Percentiles rank a stretch among this genome's conserved stretches.
Evolutionary conservation across 768 basidiomycete genomes (phyloP).

Genomic region (Leucosporidium yakuticum): DNA sequence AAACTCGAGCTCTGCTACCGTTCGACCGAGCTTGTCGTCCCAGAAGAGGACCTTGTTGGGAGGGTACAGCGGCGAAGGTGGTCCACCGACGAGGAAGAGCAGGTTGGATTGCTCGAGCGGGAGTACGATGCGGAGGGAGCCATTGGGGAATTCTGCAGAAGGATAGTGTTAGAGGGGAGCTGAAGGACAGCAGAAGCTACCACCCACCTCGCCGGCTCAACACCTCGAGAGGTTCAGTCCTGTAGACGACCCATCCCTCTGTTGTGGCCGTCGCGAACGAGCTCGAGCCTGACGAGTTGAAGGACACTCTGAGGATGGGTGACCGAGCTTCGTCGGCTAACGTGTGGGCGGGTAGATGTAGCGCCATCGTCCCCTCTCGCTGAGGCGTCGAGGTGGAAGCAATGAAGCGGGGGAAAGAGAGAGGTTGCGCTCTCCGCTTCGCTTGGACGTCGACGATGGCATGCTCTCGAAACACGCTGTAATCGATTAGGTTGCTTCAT

Average conservation of each 20-base stretch:
- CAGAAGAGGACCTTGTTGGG: conserved; percentile 87
- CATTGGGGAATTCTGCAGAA: conserved; percentile 25
- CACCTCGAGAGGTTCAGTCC: conserved; percentile 10
- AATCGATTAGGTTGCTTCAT: no score
- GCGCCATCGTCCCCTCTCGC: neutral
- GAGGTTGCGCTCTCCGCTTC: no score
- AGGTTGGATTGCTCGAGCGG: conserved; percentile 76
- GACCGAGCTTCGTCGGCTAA: conserved; percentile 14
- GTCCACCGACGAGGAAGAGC: conserved; percentile 79
- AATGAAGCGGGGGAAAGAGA: no score
- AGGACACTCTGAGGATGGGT: conserved; percentile 7
- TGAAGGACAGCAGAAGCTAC: neutral
- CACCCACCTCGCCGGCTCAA: conserved; percentile 12
- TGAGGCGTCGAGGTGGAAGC: no score
- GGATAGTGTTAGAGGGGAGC: rapidly evolving
- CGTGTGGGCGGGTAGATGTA: conserved; percentile 24
- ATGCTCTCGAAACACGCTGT: no score
- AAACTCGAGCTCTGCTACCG: conserved; percentile 85
- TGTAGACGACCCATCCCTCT: conserved; percentile 31
- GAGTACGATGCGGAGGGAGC: conserved; percentile 40
- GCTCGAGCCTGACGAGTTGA: conserved; percentile 1
- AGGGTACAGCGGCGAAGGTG: conserved; percentile 78
- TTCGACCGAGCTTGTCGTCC: conserved; percentile 65
- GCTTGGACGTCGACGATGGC: no score
- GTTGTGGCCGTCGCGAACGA: conserved; percentile 26